A percentile compares a stretch with the other conserved stretches of the same genome.
Evolutionary conservation across 2,329 filamentous ascomycete species (phyloP).

Genomic region (Cladophialophora psammophila): DNA sequence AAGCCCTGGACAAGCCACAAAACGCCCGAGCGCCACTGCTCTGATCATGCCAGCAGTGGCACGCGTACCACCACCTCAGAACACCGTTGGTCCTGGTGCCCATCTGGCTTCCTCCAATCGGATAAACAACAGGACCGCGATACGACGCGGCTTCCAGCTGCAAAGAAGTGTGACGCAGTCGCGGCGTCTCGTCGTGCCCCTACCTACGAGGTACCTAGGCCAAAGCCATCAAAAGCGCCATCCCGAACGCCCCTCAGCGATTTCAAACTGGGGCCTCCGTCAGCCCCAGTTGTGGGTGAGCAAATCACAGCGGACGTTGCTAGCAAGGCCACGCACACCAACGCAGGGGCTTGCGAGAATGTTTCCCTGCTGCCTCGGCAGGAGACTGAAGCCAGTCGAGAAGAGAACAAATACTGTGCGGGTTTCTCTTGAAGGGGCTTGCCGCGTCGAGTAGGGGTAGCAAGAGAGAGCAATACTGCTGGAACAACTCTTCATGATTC

Average conservation of each 20-base stretch:
- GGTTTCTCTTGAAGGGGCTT: not conserved
- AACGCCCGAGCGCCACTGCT: not conserved
- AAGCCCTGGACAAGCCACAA: constrained; percentile 18
- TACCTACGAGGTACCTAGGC: constrained; percentile 10
- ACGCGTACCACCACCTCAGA: not conserved
- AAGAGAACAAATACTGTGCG: too few species aligned
- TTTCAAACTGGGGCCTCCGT: constrained; percentile 4
- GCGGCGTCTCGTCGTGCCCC: constrained; percentile 19
- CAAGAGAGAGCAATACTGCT: not conserved
- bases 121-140: not conserved
- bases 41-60: not conserved
- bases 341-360: constrained; percentile 27
- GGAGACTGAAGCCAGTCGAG: constrained; percentile 12
- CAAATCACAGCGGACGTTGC: constrained; percentile 21
- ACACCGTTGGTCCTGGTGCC: not conserved
- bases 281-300: not conserved
- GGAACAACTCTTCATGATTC: not conserved
- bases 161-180: constrained; percentile 28
- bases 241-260: constrained; percentile 10
- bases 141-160: constrained; percentile 6
- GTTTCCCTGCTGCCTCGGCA: constrained; percentile 20
- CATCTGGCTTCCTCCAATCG: not conserved
- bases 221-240: constrained; percentile 3
- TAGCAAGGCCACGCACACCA: constrained; percentile 16
- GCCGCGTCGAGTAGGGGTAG: not conserved